Conservation (phyloP, 2,329 filamentous ascomycete species). For the Cladosporium sp. region DNA sequence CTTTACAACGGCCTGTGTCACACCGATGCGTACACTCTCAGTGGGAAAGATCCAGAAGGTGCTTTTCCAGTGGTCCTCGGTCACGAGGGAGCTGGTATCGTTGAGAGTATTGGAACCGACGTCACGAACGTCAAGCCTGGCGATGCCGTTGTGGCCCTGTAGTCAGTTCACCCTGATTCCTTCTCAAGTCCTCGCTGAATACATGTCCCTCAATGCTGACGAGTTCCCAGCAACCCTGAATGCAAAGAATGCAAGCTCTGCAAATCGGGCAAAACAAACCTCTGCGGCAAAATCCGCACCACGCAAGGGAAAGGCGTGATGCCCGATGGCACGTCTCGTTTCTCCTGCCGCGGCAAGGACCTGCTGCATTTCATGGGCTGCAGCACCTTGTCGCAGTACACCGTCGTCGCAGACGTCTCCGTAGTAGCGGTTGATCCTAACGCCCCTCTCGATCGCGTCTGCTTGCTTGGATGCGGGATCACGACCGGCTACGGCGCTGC, state of each 20-base stretch:
- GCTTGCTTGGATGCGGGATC: conserved; percentile 89
- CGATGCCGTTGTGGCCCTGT: conserved; percentile 80
- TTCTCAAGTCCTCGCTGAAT: background rate
- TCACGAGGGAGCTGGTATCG: conserved; percentile 60
- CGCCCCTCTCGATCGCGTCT: conserved; percentile 88
- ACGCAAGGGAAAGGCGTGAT: conserved; percentile 90
- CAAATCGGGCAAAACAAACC: conserved; percentile 95
- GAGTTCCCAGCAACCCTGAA: conserved; percentile 67
- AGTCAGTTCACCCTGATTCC: conserved; percentile 45
- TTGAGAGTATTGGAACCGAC: conserved; percentile 66
- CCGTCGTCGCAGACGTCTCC: conserved; percentile 92
- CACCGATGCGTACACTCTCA: conserved; percentile 87
- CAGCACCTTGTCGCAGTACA: conserved; percentile 95
- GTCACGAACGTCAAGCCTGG: conserved; percentile 87
- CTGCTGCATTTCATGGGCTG: conserved; percentile 97
- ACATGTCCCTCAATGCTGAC: background rate
- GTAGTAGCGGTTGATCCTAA: conserved; percentile 83
- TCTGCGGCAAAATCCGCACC: conserved; percentile 92
- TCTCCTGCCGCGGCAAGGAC: conserved; percentile 85
- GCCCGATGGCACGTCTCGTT: conserved; percentile 88
- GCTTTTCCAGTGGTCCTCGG: conserved; percentile 80
- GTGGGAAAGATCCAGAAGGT: conserved; percentile 90
- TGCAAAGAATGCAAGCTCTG: conserved; percentile 97
- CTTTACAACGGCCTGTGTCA: conserved; percentile 96
- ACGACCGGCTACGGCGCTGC: conserved; percentile 93